These are phyloP conservation scores for Glaciozyma martinii DNA, from an alignment of 768 basidiomycete genomes.

Conservation along the genomic window DNA sequence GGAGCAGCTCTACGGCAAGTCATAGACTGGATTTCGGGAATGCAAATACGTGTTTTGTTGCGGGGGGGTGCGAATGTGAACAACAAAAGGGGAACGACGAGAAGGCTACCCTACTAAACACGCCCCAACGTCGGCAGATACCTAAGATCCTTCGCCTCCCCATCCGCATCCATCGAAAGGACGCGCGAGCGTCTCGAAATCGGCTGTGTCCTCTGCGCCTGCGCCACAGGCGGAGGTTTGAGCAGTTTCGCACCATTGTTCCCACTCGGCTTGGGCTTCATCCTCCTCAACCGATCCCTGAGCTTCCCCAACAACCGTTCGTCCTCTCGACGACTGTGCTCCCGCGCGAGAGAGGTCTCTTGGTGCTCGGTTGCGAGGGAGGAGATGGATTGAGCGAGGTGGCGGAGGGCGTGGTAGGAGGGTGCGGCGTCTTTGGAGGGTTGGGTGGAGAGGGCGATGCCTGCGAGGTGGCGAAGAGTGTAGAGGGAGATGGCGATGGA, in stretches of 20 bases:
- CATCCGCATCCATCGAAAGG: background rate
- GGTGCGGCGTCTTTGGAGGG: slow-evolving; percentile 1
- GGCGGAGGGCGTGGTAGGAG: slow-evolving; percentile 14
- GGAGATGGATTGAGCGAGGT: slow-evolving; percentile 7
- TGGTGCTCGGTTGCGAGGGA: background rate
- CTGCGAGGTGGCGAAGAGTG: slow-evolving; percentile 26
- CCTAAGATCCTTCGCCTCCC: background rate
- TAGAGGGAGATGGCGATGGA: slow-evolving; percentile 25
- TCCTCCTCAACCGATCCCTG: slow-evolving; percentile 1
- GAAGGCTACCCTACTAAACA: background rate
- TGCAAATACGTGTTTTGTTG: no score
- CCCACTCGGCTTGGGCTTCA: background rate
- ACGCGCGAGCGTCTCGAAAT: slow-evolving; percentile 1
- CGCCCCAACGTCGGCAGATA: background rate
- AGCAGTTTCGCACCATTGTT: background rate
- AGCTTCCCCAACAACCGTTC: slow-evolving; percentile 1
- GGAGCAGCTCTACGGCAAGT: background rate
- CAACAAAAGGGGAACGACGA: no score
- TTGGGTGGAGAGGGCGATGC: slow-evolving; percentile 24
- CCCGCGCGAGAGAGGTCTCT: background rate
- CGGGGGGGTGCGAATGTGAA: no score
- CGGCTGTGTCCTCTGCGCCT: background rate
- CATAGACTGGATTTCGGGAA: no score
- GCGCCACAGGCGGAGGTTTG: background rate
- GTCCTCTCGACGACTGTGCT: background rate